phyloP scores from a whole-genome alignment of 306 rosid species.

The Leucaena leucocephala region DNA sequence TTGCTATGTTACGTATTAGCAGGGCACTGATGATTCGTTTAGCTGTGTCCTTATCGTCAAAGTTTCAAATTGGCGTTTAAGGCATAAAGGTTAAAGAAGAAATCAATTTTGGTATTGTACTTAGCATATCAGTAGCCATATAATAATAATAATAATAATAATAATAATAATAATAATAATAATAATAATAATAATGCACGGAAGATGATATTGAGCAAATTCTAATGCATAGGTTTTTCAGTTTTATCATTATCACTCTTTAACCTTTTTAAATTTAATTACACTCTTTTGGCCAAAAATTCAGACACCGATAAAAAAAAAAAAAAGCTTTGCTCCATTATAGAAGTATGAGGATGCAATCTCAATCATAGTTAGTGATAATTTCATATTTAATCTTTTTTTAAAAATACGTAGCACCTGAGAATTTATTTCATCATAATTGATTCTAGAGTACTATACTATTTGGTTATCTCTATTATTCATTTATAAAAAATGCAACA shows the following conservation, averaged over 20 bases:
- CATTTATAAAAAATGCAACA: no score
- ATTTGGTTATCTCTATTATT: no score
- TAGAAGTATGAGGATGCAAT: no score
- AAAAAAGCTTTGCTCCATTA: no score
- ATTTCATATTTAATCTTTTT: no score
- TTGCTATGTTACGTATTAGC: constrained; percentile 16
- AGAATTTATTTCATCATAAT: no score
- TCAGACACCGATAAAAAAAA: no score
- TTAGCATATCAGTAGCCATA: constrained; percentile 38
- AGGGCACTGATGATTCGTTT: constrained; percentile 31
- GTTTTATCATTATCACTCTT: constrained; percentile 1
- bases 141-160: not conserved
- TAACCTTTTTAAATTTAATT: not conserved
- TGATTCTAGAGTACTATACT: no score
- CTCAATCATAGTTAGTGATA: no score
- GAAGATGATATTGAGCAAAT: constrained; percentile 27
- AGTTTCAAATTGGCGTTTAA: constrained; percentile 49
- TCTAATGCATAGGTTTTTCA: constrained; percentile 12
- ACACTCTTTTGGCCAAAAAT: no score
- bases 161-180: no score
- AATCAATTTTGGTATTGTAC: constrained; percentile 43
- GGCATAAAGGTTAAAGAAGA: constrained; percentile 23
- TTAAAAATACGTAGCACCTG: no score
- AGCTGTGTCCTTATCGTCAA: constrained; percentile 29
- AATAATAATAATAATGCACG: not conserved